Evolutionary conservation across 305 asterid species (phyloP).

Genomic region (Andrographis paniculata): DNA sequence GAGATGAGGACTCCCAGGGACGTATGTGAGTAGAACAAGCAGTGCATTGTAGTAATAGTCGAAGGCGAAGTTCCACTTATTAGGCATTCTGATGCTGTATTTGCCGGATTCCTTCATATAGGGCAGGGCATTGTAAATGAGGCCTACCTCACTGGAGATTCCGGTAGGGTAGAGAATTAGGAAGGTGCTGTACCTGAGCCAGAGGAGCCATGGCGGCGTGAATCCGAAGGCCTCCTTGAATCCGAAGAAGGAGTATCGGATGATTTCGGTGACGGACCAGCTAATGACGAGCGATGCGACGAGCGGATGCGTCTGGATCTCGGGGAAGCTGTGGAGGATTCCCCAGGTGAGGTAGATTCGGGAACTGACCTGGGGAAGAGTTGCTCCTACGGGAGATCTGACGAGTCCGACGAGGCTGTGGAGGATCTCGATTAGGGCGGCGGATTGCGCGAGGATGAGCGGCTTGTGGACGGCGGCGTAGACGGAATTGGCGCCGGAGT

Average conservation of each 20-base stretch:
- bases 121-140: constrained; percentile 58
- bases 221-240: constrained; percentile 68
- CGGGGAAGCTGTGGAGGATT: constrained; percentile 77
- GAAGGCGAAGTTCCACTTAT: constrained; percentile 61
- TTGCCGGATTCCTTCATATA: constrained; percentile 47
- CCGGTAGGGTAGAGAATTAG: constrained; percentile 75
- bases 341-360: constrained; percentile 87
- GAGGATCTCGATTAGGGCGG: constrained; percentile 75
- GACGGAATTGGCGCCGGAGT: constrained; percentile 62
- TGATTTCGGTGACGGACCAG: constrained; percentile 86
- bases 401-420: constrained; percentile 60
- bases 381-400: constrained; percentile 86
- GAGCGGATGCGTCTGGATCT: constrained; percentile 53
- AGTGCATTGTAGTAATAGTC: constrained; percentile 60
- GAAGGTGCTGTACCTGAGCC: constrained; percentile 96
- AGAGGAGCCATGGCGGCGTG: constrained; percentile 80
- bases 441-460: constrained; percentile 72
- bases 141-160: constrained; percentile 84
- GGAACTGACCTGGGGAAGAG: constrained; percentile 82
- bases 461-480: constrained; percentile 80
- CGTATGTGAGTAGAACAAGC: constrained; percentile 45
- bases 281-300: constrained; percentile 67
- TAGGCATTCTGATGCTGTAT: constrained; percentile 71
- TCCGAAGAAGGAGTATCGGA: constrained; percentile 88
- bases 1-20: constrained; percentile 77